phyloP scores from a whole-genome alignment of 768 basidiomycete genomes.

The Serendipita sp. region DNA sequence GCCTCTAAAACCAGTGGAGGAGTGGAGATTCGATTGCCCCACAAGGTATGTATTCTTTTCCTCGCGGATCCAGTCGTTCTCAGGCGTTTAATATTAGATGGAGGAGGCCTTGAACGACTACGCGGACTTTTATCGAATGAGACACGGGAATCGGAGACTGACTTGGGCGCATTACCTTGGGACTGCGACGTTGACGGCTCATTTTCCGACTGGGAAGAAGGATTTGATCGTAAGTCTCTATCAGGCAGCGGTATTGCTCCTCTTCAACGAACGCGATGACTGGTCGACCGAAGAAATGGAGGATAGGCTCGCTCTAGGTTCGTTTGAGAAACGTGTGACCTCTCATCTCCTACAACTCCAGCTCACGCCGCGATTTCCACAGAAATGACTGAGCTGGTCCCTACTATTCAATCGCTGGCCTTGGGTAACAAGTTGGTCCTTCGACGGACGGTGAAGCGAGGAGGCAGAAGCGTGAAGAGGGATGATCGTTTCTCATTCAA shows the following conservation, averaged over 20 bases:
- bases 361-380: neutral
- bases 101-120: conserved; percentile 50
- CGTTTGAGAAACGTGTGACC: conserved; percentile 17
- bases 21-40: neutral
- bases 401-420: conserved; percentile 84
- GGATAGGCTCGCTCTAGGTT: conserved; percentile 52
- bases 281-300: conserved; percentile 54
- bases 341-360: neutral
- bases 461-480: conserved; percentile 56
- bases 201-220: conserved; percentile 55
- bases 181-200: conserved; percentile 57
- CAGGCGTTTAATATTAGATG: conserved; percentile 40
- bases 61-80: conserved; percentile 13
- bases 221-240: conserved; percentile 85
- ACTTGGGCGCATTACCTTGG: conserved; percentile 82
- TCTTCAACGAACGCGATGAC: conserved; percentile 61
- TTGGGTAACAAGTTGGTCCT: conserved; percentile 83
- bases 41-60: neutral
- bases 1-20: neutral
- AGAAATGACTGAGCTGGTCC: conserved; percentile 61
- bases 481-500: conserved; percentile 73
- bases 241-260: conserved; percentile 70
- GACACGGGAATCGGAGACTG: conserved; percentile 61
- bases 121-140: conserved; percentile 53
- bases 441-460: conserved; percentile 45